These are phyloP conservation scores for Pseudogymnoascus pannorum DNA, from an alignment of 2,329 filamentous ascomycete genomes.

Conservation along the genomic window DNA sequence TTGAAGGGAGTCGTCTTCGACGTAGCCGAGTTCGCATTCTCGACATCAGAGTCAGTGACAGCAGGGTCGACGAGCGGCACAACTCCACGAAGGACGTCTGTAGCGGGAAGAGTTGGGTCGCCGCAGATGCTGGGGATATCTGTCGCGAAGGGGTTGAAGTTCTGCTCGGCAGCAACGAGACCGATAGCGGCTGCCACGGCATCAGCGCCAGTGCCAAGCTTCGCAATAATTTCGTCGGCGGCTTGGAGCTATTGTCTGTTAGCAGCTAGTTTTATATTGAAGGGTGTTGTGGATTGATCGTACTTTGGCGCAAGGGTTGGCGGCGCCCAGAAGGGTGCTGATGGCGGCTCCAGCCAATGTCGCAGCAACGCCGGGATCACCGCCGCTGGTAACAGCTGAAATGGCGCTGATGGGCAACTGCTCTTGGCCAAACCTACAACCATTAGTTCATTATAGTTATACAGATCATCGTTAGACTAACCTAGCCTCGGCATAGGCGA, in stretches of 20 bases:
- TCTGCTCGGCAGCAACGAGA: slow-evolving; percentile 62
- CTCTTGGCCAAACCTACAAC: slow-evolving; percentile 52
- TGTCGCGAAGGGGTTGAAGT: slow-evolving; percentile 62
- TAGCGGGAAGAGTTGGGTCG: slow-evolving; percentile 55
- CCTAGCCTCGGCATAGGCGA: slow-evolving; percentile 26
- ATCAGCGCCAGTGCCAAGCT: slow-evolving; percentile 51
- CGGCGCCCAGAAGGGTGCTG: slow-evolving; percentile 53
- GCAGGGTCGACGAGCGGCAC: slow-evolving; percentile 60
- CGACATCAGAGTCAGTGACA: slow-evolving; percentile 47
- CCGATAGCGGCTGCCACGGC: slow-evolving; percentile 55
- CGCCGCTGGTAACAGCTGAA: slow-evolving; percentile 44
- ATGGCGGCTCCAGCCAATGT: slow-evolving; percentile 58
- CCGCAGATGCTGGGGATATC: slow-evolving; percentile 55
- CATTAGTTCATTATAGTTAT: slow-evolving; percentile 8
- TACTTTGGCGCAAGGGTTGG: slow-evolving; percentile 59
- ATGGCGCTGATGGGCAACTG: slow-evolving; percentile 50
- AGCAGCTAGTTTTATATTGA: neutral
- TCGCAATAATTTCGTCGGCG: slow-evolving; percentile 55
- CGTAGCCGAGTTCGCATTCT: slow-evolving; percentile 51
- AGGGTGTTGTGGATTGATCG: slow-evolving; percentile 9
- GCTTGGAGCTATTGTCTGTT: slow-evolving; percentile 43
- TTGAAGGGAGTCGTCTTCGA: slow-evolving; percentile 48
- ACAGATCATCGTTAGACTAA: slow-evolving; percentile 12
- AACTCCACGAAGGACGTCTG: slow-evolving; percentile 54
- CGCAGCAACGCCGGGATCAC: slow-evolving; percentile 51